These are phyloP conservation scores for Talaromyces nanjingensis DNA, from an alignment of 495 filamentous ascomycete genomes.

Conservation along the genomic window DNA sequence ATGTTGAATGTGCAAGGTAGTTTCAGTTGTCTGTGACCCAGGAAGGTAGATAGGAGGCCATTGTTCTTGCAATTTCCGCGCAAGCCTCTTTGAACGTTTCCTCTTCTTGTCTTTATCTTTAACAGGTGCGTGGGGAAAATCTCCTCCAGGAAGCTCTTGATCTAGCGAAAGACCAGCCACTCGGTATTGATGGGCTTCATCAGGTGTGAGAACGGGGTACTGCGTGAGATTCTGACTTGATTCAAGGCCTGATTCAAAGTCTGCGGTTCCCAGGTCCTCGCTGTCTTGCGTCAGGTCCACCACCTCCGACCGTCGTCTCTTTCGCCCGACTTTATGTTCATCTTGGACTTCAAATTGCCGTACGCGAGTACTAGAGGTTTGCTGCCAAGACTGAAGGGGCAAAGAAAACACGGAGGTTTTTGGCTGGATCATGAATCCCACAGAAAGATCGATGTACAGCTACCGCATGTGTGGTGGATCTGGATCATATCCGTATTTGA, in stretches of 20 bases:
- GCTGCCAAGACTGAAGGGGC: slow-evolving; percentile 34
- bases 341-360: slow-evolving; percentile 26
- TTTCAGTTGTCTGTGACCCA: slow-evolving; percentile 27
- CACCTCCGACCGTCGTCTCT: slow-evolving; percentile 27
- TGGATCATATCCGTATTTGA: background rate
- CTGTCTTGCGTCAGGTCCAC: slow-evolving; percentile 22
- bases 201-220: slow-evolving; percentile 33
- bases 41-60: slow-evolving; percentile 29
- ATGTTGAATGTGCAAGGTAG: slow-evolving; percentile 49
- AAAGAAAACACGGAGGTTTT: slow-evolving; percentile 28
- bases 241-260: slow-evolving; percentile 25
- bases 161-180: slow-evolving; percentile 38
- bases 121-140: slow-evolving; percentile 35
- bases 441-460: background rate
- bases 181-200: slow-evolving; percentile 41
- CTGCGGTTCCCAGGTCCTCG: slow-evolving; percentile 14
- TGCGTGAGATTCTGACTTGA: slow-evolving; percentile 13
- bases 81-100: slow-evolving; percentile 13
- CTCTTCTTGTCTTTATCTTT: slow-evolving; percentile 3
- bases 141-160: slow-evolving; percentile 33
- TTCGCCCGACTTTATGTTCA: slow-evolving; percentile 14
- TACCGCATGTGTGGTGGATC: background rate
- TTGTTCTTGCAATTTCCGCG: slow-evolving; percentile 22
- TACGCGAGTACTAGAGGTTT: slow-evolving; percentile 26
- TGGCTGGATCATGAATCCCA: slow-evolving; percentile 8